These are phyloP conservation scores for Ilyonectria sp. DNA, from an alignment of 2,329 filamentous ascomycete species.

Conservation along the genomic window DNA sequence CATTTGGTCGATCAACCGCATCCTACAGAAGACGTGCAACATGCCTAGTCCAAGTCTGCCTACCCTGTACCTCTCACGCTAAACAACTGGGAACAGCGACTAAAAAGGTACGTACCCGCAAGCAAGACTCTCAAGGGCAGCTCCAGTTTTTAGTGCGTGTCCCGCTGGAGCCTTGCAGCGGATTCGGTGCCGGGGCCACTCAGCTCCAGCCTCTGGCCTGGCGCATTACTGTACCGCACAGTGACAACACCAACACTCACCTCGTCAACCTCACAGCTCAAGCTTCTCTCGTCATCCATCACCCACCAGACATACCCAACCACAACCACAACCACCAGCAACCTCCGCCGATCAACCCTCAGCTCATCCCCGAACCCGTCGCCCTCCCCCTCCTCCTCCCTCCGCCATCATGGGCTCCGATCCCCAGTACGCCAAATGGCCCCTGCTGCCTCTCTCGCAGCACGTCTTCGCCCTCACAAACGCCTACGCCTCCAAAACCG, in stretches of 20 bases:
- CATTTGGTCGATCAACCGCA: too few relatives aligned
- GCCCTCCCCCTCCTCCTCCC: constrained; percentile 33
- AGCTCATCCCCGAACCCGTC: constrained; percentile 12
- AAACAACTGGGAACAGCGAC: background rate
- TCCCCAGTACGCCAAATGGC: constrained; percentile 89
- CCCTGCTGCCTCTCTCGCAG: constrained; percentile 85
- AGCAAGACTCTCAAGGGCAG: constrained; percentile 4
- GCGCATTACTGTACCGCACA: constrained; percentile 39
- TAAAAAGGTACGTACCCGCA: constrained; percentile 28
- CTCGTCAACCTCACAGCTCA: constrained; percentile 39
- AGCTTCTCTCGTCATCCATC: constrained; percentile 47
- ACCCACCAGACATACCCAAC: constrained; percentile 30
- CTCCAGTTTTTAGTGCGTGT: constrained; percentile 47
- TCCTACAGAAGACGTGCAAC: too few relatives aligned
- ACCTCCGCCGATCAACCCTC: background rate
- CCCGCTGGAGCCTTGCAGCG: constrained; percentile 51
- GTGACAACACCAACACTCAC: constrained; percentile 39
- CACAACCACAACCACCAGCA: constrained; percentile 1
- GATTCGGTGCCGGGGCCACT: constrained; percentile 36
- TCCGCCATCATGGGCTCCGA: constrained; percentile 78
- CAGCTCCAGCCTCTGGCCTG: constrained; percentile 41
- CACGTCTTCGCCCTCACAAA: constrained; percentile 91
- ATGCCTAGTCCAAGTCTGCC: background rate
- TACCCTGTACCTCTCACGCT: constrained; percentile 8
- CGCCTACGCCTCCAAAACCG: constrained; percentile 75